These are phyloP conservation scores for Lepidium sativum DNA, from an alignment of 345 rosid genomes.

Conservation along the genomic window DNA sequence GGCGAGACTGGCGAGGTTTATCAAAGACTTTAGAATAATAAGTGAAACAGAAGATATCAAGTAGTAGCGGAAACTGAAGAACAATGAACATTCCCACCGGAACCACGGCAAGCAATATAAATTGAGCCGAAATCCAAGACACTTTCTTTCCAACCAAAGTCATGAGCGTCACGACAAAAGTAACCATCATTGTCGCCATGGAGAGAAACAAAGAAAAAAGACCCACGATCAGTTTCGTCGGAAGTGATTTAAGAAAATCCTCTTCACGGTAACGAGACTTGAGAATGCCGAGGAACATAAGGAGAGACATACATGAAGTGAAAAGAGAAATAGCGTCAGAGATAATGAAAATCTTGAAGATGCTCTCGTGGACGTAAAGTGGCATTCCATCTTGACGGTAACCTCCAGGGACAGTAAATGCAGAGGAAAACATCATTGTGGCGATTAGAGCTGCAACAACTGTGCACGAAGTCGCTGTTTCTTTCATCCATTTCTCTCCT, in stretches of 20 bases:
- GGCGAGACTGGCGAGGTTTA: conserved; percentile 28
- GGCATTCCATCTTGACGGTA: conserved; percentile 10
- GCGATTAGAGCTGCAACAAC: conserved; percentile 50
- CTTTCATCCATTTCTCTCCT: conserved; percentile 54
- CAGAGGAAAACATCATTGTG: conserved; percentile 54
- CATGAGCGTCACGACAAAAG: conserved; percentile 34
- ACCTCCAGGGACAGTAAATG: conserved; percentile 44
- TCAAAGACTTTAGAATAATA: conserved; percentile 55
- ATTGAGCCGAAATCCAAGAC: conserved; percentile 36
- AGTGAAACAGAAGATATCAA: conserved; percentile 54
- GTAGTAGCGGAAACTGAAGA: conserved; percentile 56
- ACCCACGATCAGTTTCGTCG: conserved; percentile 48
- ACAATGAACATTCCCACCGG: conserved; percentile 55
- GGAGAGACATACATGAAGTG: conserved; percentile 39
- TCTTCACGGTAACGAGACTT: conserved; percentile 48
- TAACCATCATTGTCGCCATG: conserved; percentile 58
- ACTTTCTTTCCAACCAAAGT: conserved; percentile 11
- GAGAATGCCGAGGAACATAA: conserved; percentile 49
- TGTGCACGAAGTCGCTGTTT: conserved; percentile 43
- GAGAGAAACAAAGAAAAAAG: conserved; percentile 58
- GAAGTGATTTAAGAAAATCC: conserved; percentile 40
- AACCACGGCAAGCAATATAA: conserved; percentile 43
- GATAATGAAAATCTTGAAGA: conserved; percentile 32
- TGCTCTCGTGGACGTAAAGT: not conserved
- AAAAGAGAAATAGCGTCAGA: conserved; percentile 45